Evolutionary conservation across 805 yeast genomes (phyloP).

Genomic region (Nakazawaea molendinolei): DNA sequence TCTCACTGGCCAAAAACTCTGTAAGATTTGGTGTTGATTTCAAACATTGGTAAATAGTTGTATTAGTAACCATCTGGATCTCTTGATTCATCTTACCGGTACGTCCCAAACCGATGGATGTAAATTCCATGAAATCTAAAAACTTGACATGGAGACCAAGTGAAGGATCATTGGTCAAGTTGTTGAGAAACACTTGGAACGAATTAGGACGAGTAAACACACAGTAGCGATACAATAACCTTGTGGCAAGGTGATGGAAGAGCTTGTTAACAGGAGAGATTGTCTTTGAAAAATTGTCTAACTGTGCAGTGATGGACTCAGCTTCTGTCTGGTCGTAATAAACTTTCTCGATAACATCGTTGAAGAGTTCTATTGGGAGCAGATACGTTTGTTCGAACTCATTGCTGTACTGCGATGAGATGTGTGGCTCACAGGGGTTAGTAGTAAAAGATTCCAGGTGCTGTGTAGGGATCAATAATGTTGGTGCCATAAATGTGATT

Average conservation of each 20-base stretch:
- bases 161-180: slow-evolving; percentile 38
- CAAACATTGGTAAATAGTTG: slow-evolving; percentile 61
- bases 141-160: slow-evolving; percentile 61
- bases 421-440: too few relatives aligned
- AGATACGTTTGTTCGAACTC: too few relatives aligned
- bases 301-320: slow-evolving; percentile 22
- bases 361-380: slow-evolving; percentile 26
- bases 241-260: slow-evolving; percentile 49
- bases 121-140: slow-evolving; percentile 82
- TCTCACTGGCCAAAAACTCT: slow-evolving; percentile 81
- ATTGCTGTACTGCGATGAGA: too few relatives aligned
- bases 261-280: slow-evolving; percentile 43
- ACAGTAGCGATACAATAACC: slow-evolving; percentile 59
- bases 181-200: slow-evolving; percentile 61
- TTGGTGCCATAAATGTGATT: slow-evolving; percentile 8
- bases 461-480: not conserved
- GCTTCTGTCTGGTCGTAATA: slow-evolving; percentile 20
- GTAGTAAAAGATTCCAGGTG: too few relatives aligned
- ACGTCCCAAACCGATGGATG: slow-evolving; percentile 84
- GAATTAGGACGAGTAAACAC: slow-evolving; percentile 75
- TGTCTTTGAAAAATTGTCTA: slow-evolving; percentile 21
- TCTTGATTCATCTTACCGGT: slow-evolving; percentile 86
- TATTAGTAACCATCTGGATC: slow-evolving; percentile 81
- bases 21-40: slow-evolving; percentile 56
- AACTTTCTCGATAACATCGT: slow-evolving; percentile 24